A percentile compares a stretch with the other conserved stretches of the same genome.
These are phyloP conservation scores for Albifimbria verrucaria DNA, from an alignment of 2,329 filamentous ascomycete species.

Conservation along the genomic window DNA sequence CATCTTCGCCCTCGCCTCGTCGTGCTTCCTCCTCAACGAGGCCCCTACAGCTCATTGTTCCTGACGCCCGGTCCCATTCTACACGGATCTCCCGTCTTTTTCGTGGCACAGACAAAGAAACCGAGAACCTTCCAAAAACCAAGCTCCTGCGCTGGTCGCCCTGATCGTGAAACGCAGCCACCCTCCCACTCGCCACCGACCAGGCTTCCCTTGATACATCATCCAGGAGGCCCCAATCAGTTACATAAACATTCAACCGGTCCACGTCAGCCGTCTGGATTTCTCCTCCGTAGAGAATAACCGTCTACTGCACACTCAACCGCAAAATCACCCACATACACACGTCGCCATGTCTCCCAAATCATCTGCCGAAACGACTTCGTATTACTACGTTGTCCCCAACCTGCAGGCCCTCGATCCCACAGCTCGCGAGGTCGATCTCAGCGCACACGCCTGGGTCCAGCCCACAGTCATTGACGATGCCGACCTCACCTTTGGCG, in stretches of 20 bases:
- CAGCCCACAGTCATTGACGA: constrained; percentile 57
- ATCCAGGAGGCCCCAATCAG: too few species aligned
- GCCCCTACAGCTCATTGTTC: too few species aligned
- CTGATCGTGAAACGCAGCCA: background rate
- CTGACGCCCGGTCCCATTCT: background rate
- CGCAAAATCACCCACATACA: background rate
- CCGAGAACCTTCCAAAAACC: background rate
- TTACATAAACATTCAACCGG: too few species aligned
- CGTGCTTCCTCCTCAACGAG: too few species aligned
- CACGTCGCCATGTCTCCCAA: constrained; percentile 1
- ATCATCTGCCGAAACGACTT: background rate
- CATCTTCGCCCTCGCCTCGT: too few species aligned
- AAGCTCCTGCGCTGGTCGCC: background rate
- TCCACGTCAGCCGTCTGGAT: too few species aligned
- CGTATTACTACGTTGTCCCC: constrained; percentile 30
- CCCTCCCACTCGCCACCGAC: background rate
- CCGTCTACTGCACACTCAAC: background rate
- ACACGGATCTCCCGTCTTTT: background rate
- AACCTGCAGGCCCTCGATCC: constrained; percentile 29
- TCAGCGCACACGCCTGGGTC: constrained; percentile 41
- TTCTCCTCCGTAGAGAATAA: background rate
- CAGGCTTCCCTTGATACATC: background rate
- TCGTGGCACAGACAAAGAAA: background rate
- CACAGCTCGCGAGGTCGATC: constrained; percentile 29
- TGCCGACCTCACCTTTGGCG: constrained; percentile 58